Base-by-base conservation (phyloP, 306 rosid species). In the Trifolium subterraneum region DNA sequence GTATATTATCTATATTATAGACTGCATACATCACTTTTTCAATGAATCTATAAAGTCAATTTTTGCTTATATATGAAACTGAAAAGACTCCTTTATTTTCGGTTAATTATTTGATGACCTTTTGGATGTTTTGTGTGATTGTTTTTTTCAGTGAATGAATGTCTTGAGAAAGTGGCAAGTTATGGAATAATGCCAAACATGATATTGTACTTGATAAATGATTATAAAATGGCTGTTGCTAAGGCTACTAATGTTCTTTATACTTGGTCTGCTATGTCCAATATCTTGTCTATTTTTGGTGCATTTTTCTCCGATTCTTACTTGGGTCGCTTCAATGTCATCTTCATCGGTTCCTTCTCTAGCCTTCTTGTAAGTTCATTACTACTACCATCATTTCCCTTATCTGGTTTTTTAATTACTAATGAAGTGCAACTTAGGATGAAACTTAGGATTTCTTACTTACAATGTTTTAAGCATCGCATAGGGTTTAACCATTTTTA, bases 241-340 rank as follows among this genome's bases (percentile, higher is more conserved):
- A 47, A 31, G 54, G 87, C 86, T 12, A 54, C 86, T 15, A 82
- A 14, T 58, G 51, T 80, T 63, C 72, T 84, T 10, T 69, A 70
- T 27, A 50, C 78, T 9, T 87, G 91, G 91, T 78, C 83, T 10
- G 87, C 87, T n/a, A 44, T 74, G 51, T 82, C 91, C 8, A 76
- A 80, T 58, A 10, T 56, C 42, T 71, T 84, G 71, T 78, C 87
- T 47, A 74, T 87, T 44, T 68, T 80, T 31, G 91, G 91, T 1
- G 91, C 91, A 3, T 83, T 85, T 39, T 63, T 87, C 22, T 68
- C 87, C 20, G 87, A 85, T 85, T 78, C 88, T 71, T 82, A 80
- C 45, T 15, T 84, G 68, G 90, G 90, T 44, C 85, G 90, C 1
- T 87, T 81, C 44, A 64, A 41, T 27, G 82, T 82, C 83, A 78